phyloP scores from a whole-genome alignment of 441 rosid genomes.

The California macrophylla region DNA sequence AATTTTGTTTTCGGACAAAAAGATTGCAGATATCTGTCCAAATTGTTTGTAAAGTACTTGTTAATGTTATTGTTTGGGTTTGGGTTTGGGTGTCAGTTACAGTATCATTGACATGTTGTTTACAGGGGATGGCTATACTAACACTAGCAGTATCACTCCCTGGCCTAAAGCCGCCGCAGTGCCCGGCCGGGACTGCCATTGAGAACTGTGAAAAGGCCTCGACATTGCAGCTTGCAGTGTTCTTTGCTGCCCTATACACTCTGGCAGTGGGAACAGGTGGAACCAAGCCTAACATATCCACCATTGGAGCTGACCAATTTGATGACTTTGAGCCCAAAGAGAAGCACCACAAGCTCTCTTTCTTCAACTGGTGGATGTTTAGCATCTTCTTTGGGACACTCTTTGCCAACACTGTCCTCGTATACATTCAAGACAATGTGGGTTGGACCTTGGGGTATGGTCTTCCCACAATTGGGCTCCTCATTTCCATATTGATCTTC shows the following conservation, averaged over 20 bases:
- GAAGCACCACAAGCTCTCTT: conserved; percentile 62
- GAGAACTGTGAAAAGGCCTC: conserved; percentile 49
- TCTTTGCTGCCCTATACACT: conserved; percentile 59
- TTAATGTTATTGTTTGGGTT: too few species aligned
- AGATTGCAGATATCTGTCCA: too few species aligned
- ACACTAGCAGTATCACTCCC: conserved; percentile 68
- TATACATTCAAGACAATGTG: conserved; percentile 80
- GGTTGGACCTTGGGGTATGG: conserved; percentile 76
- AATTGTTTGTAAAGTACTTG: too few species aligned
- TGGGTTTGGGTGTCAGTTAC: background rate
- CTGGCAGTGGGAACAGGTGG: conserved; percentile 78
- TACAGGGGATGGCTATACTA: conserved; percentile 62
- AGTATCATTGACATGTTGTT: background rate
- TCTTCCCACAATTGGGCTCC: conserved; percentile 62
- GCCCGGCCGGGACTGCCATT: conserved; percentile 22
- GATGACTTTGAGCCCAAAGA: conserved; percentile 74
- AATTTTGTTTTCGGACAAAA: too few species aligned
- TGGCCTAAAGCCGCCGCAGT: conserved; percentile 57
- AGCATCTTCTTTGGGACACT: conserved; percentile 83
- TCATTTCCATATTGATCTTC: conserved; percentile 48
- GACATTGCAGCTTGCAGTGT: conserved; percentile 44
- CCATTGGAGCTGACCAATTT: conserved; percentile 84
- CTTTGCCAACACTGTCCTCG: conserved; percentile 68
- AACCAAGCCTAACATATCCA: conserved; percentile 84
- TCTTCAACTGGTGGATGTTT: conserved; percentile 99